A percentile compares a stretch with the other conserved stretches of the same genome.
Evolutionary conservation across 208 protist species (phyloP).

Genomic region (Jaenimonas drosophilae): DNA sequence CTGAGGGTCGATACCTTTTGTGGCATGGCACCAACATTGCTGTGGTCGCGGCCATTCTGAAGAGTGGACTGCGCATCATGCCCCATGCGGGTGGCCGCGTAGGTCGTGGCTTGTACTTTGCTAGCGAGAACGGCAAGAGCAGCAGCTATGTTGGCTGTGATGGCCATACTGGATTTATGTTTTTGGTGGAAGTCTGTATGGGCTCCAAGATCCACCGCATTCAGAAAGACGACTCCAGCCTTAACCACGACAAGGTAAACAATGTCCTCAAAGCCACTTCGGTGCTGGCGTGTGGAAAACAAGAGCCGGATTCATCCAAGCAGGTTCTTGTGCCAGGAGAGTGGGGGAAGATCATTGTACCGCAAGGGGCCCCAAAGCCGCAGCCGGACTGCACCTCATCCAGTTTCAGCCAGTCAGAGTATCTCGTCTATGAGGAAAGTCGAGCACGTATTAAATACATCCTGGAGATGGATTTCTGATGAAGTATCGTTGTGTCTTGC

Average conservation of each 20-base stretch:
- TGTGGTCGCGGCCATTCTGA: slow-evolving; percentile 16
- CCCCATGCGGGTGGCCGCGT: slow-evolving; percentile 14
- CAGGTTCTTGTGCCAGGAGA: slow-evolving; percentile 3
- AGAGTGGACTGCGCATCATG: slow-evolving; percentile 18
- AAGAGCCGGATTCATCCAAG: slow-evolving; percentile 9
- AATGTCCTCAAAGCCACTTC: slow-evolving; percentile 1
- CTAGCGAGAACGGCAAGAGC: slow-evolving; percentile 20
- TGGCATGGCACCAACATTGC: slow-evolving; percentile 18
- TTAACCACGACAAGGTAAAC: slow-evolving; percentile 10
- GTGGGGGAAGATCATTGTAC: slow-evolving; percentile 6
- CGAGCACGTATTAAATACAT: slow-evolving; percentile 17
- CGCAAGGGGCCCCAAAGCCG: slow-evolving; percentile 7
- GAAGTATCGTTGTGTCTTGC: background rate
- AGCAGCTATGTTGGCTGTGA: slow-evolving; percentile 5
- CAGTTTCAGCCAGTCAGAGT: slow-evolving; percentile 15
- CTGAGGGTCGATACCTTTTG: slow-evolving; percentile 9
- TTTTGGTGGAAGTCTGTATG: slow-evolving; percentile 19
- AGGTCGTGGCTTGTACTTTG: slow-evolving; percentile 15
- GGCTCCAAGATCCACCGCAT: slow-evolving; percentile 14
- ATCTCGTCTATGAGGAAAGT: slow-evolving; percentile 16
- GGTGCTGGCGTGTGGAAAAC: slow-evolving; percentile 7
- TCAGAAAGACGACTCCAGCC: slow-evolving; percentile 7
- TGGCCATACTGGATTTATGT: slow-evolving; percentile 11
- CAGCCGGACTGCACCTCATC: slow-evolving; percentile 5
- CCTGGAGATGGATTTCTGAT: slow-evolving; percentile 11